Percentiles rank a stretch among this genome's conserved stretches.
These are phyloP conservation scores for Uncinocarpus reesii DNA, from an alignment of 2,329 filamentous ascomycete genomes.

Conservation along the genomic window DNA sequence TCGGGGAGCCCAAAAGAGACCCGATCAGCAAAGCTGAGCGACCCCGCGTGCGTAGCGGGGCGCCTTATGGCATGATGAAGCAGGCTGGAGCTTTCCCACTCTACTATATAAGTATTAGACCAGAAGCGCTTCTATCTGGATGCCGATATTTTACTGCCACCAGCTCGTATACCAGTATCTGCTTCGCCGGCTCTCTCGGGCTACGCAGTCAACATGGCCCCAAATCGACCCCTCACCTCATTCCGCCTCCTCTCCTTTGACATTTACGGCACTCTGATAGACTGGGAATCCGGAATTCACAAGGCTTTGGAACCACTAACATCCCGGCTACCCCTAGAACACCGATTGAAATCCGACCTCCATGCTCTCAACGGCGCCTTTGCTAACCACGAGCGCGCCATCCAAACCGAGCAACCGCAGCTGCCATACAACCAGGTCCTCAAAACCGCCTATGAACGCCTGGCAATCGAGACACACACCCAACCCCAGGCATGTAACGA, in stretches of 20 bases:
- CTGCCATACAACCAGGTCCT: constrained; percentile 54
- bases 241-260: constrained; percentile 58
- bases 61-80: too few relatives aligned
- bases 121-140: too few relatives aligned
- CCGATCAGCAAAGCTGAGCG: neutral
- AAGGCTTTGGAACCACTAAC: constrained; percentile 40
- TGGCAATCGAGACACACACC: constrained; percentile 25
- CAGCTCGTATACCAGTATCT: too few relatives aligned
- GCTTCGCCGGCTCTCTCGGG: too few relatives aligned
- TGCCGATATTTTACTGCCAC: neutral
- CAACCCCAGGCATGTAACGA: constrained; percentile 13
- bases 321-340: constrained; percentile 32
- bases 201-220: neutral
- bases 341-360: constrained; percentile 30
- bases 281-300: constrained; percentile 62
- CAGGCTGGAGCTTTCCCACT: too few relatives aligned
- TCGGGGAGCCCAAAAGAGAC: constrained; percentile 35
- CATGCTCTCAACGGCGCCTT: constrained; percentile 37
- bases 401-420: constrained; percentile 46
- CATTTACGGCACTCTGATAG: constrained; percentile 68
- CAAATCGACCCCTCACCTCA: constrained; percentile 16
- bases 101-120: too few relatives aligned
- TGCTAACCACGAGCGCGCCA: constrained; percentile 39
- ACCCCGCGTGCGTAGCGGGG: neutral
- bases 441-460: constrained; percentile 33